These are phyloP conservation scores for Ogataea sp. DNA, from an alignment of 805 yeast genomes.

Conservation along the genomic window DNA sequence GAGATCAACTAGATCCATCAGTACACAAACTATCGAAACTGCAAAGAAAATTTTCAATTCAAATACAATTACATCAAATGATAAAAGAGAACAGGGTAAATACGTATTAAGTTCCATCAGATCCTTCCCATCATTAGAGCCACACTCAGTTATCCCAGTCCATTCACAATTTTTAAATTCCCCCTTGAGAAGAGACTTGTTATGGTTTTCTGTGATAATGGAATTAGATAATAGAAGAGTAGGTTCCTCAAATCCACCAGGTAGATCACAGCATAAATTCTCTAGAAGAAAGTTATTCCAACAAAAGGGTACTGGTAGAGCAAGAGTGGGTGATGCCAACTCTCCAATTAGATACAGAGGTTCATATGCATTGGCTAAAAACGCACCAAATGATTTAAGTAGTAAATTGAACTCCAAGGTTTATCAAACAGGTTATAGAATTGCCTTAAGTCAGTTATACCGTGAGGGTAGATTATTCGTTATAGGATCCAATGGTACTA, in stretches of 20 bases:
- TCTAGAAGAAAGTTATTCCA: conserved; percentile 75
- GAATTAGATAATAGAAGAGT: conserved; percentile 88
- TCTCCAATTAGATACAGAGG: conserved; percentile 90
- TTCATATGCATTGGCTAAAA: conserved; percentile 81
- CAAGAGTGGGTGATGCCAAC: conserved; percentile 93
- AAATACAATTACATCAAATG: no score
- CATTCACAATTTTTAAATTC: conserved; percentile 60
- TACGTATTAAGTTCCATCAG: conserved; percentile 74
- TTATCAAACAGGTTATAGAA: conserved; percentile 68
- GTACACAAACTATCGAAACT: not conserved
- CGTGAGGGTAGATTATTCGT: conserved; percentile 64
- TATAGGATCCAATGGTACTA: conserved; percentile 59
- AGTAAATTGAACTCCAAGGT: conserved; percentile 68
- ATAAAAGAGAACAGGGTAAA: conserved; percentile 47
- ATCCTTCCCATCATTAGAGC: conserved; percentile 86
- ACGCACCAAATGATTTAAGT: conserved; percentile 84
- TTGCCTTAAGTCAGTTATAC: conserved; percentile 78
- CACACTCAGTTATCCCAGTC: conserved; percentile 68
- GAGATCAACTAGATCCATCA: not conserved
- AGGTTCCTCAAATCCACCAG: conserved; percentile 80
- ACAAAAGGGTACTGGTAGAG: conserved; percentile 93
- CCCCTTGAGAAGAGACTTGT: conserved; percentile 81
- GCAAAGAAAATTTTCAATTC: conserved; percentile 9
- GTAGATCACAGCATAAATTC: conserved; percentile 79
- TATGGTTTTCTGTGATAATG: conserved; percentile 90